Evolutionary conservation across 2,329 filamentous ascomycete genomes (phyloP).

Genomic region (Neophaeococcomyces mojaviensis): DNA sequence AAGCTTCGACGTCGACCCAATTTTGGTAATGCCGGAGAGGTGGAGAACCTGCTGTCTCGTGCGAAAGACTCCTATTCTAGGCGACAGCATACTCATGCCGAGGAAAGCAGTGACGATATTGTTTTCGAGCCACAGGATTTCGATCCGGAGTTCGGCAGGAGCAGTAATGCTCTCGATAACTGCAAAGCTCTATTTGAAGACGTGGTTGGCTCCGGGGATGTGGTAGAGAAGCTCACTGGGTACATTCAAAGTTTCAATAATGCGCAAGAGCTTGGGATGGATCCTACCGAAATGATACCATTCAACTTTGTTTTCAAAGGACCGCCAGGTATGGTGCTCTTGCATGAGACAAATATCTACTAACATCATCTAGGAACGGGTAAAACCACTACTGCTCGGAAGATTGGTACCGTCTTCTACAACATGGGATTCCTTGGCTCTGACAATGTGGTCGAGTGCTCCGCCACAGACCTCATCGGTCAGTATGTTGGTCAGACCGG

Average conservation of each 20-base stretch:
- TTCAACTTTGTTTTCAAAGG: slow-evolving; percentile 65
- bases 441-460: slow-evolving; percentile 55
- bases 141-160: slow-evolving; percentile 53
- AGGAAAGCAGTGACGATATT: slow-evolving; percentile 23
- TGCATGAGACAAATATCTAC: no score
- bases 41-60: slow-evolving; percentile 59
- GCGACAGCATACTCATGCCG: neutral
- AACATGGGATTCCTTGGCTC: slow-evolving; percentile 60
- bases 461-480: slow-evolving; percentile 59
- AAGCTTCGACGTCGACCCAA: slow-evolving; percentile 56
- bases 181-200: slow-evolving; percentile 50
- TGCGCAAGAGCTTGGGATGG: slow-evolving; percentile 45
- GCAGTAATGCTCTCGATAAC: slow-evolving; percentile 41
- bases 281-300: slow-evolving; percentile 52
- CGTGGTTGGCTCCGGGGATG: slow-evolving; percentile 50
- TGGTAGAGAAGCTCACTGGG: slow-evolving; percentile 47
- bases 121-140: slow-evolving; percentile 46
- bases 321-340: slow-evolving; percentile 46
- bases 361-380: slow-evolving; percentile 45
- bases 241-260: slow-evolving; percentile 48
- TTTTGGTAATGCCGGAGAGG: slow-evolving; percentile 67
- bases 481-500: slow-evolving; percentile 61
- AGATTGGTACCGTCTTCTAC: slow-evolving; percentile 65
- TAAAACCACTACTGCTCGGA: slow-evolving; percentile 65
- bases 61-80: slow-evolving; percentile 42